Conservation (phyloP, 2,329 filamentous ascomycete genomes). For the Cordyceps cicadae region DNA sequence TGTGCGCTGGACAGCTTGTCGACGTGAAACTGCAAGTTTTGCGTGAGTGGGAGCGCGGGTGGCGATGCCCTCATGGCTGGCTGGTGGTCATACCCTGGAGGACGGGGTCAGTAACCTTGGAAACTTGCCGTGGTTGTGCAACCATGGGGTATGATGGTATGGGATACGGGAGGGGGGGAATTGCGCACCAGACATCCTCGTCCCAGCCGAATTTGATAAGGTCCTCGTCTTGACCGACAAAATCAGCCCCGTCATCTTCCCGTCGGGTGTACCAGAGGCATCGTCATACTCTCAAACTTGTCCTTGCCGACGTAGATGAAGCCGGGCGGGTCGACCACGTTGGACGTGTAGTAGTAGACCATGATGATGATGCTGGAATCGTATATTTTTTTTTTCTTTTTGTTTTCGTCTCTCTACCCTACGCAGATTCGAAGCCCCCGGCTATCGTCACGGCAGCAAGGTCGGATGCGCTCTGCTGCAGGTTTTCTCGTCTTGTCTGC, state of each 20-base stretch:
- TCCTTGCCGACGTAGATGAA: conserved; percentile 97
- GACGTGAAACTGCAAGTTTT: conserved; percentile 67
- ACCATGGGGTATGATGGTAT: no score
- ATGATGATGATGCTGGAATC: conserved; percentile 44
- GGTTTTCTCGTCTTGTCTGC: no score
- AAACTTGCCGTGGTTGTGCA: neutral
- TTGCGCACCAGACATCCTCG: conserved; percentile 78
- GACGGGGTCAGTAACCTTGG: conserved; percentile 2
- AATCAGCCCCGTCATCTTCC: neutral
- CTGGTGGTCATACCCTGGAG: conserved; percentile 20
- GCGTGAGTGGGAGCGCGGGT: neutral
- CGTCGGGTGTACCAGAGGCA: neutral
- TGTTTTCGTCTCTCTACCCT: neutral
- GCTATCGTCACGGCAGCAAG: no score
- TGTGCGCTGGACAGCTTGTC: conserved; percentile 96
- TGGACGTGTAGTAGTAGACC: conserved; percentile 96
- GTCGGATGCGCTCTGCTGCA: no score
- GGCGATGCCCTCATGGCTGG: neutral
- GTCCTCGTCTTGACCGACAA: conserved; percentile 66
- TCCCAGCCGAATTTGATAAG: conserved; percentile 92
- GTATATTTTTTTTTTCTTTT: no score
- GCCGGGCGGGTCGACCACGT: conserved; percentile 68
- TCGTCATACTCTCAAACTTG: conserved; percentile 84
- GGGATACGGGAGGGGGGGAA: neutral
- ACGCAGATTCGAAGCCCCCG: neutral